Percentiles rank a stretch among this genome's conserved stretches.
phyloP scores from a whole-genome alignment of 345 rosid genomes.

The Brassica carinata region DNA sequence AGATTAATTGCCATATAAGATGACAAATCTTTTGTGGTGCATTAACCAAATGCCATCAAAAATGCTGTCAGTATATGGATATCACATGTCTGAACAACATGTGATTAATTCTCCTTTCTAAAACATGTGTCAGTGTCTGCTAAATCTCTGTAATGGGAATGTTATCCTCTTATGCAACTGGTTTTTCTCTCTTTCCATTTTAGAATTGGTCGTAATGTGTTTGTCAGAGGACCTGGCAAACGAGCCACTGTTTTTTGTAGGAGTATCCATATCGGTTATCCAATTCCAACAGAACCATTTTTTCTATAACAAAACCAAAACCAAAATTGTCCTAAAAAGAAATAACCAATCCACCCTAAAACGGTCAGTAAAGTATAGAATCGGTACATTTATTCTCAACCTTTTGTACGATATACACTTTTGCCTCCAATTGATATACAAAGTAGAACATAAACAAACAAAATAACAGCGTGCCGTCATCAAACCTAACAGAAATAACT shows the following conservation, averaged over 20 bases:
- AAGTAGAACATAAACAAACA: background rate
- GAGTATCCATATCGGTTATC: background rate
- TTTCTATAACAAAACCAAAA: background rate
- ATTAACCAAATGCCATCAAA: too few species aligned
- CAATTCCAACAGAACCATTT: background rate
- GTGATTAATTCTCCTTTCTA: too few species aligned
- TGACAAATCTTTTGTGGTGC: too few species aligned
- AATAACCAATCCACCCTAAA: background rate
- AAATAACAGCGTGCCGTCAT: background rate
- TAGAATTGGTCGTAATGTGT: slow-evolving; percentile 7
- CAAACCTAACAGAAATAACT: slow-evolving; percentile 26
- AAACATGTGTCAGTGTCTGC: background rate
- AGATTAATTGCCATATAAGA: too few species aligned
- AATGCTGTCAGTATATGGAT: too few species aligned
- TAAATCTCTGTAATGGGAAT: background rate
- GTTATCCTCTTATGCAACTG: background rate
- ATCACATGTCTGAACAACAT: too few species aligned
- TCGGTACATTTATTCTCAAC: background rate
- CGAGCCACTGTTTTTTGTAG: slow-evolving; percentile 4
- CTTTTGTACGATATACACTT: background rate
- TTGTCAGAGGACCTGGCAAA: background rate
- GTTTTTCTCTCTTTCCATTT: background rate
- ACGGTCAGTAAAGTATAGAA: background rate
- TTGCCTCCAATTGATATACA: background rate
- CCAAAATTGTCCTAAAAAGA: background rate